Conservation (phyloP, 345 rosid species). For the Salix arbutifolia region DNA sequence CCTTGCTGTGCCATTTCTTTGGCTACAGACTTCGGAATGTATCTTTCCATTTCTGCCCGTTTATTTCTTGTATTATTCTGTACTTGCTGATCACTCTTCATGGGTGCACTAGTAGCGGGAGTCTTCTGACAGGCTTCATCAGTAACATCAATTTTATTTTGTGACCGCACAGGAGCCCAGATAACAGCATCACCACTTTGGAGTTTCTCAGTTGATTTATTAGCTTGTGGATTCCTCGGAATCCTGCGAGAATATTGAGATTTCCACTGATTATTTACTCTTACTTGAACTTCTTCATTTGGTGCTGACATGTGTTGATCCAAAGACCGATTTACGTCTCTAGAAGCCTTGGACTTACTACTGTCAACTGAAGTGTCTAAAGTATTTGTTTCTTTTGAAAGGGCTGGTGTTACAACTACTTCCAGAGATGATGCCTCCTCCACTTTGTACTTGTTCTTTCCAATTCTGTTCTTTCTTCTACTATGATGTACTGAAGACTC, state of each 20-base stretch:
- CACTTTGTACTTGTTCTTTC: constrained; percentile 58
- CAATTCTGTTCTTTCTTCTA: constrained; percentile 54
- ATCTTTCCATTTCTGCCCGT: constrained; percentile 90
- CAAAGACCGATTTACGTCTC: constrained; percentile 41
- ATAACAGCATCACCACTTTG: constrained; percentile 52
- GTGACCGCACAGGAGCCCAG: constrained; percentile 85
- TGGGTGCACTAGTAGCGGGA: constrained; percentile 26
- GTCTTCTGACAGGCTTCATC: constrained; percentile 44
- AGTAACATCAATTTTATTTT: constrained; percentile 50
- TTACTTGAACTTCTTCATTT: constrained; percentile 50
- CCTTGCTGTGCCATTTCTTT: constrained; percentile 83
- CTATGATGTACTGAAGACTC: constrained; percentile 49
- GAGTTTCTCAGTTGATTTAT: constrained; percentile 52
- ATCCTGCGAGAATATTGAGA: constrained; percentile 61
- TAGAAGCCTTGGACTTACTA: constrained; percentile 35
- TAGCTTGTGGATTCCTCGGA: constrained; percentile 45
- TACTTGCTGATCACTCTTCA: constrained; percentile 49
- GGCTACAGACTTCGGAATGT: constrained; percentile 77
- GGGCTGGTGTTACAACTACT: constrained; percentile 23
- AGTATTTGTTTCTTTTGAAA: constrained; percentile 35
- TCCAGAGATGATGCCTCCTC: constrained; percentile 43
- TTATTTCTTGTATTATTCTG: constrained; percentile 60
- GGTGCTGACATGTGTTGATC: constrained; percentile 44
- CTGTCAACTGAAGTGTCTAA: constrained; percentile 31
- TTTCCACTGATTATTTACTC: constrained; percentile 56